Base-by-base conservation (phyloP, 177 flowering plant genomes). In the Vitis hybrid region DNA sequence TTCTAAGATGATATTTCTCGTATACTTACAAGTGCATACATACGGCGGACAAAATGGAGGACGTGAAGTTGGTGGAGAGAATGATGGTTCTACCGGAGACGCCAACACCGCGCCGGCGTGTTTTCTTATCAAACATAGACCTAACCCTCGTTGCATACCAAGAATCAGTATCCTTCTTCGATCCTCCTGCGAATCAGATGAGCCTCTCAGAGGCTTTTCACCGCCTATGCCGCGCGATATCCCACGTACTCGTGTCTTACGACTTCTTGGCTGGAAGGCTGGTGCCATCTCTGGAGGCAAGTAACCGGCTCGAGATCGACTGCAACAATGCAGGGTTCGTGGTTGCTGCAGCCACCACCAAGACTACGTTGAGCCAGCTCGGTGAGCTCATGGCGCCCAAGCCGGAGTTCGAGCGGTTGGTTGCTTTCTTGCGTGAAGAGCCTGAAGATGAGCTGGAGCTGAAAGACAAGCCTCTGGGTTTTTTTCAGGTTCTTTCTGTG, bases 111-210 rank as follows among this genome's bases (percentile, higher is more conserved):
- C 56, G 48, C 7, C 73, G 64, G 7, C 76, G 75, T 12, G 62
- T 78, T 62, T 75, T 78, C 64, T 26, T 78, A 39, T 78, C 80
- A 0, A 78, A 78, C 70, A 78, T 78, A 30, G 80, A 78, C 56
- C 70, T 74, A 21, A 56, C 75, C 3, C 73, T 78, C 3, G 78
- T 78, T 2, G 12, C 68, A 1, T 78, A 75, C 68, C 52, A 63
- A 8, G 78, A 78, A 39, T 34, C 70, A 6, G 67, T 75, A 7
- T 49, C 73, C 6, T 75, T 78, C 60, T 74, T 78, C 26, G 68
- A 64, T 50, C 66, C 75, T 18, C 74, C 74, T 1, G 15, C 68
- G 14, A 63, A 11, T 13, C 58, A 49, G 4, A 65, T 71, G 65
- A 49, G 62, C 26, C 67, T 78, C 50, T 7, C 48, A n/a, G 78